Evolutionary conservation across 331 rosid genomes (phyloP), one percentile per base, ranked within the genome.

Genomic region (Telfairia occidentalis): DNA sequence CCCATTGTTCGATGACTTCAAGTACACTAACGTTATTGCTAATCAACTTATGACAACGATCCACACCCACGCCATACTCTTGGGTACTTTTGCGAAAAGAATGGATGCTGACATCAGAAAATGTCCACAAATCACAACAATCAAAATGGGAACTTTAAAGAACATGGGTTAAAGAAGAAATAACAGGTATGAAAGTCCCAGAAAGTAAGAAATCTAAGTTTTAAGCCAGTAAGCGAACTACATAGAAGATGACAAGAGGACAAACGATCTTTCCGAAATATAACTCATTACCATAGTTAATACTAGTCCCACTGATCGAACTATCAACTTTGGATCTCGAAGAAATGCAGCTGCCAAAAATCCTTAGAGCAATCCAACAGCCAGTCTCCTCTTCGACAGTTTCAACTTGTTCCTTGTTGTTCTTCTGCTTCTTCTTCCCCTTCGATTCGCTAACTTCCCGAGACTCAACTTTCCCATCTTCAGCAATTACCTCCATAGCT

Each of bases 261-360:
- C 28, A 76, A 42, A 80, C 70, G 35, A 7, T 77, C 10, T 54
- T 60, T 18, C 55, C 24, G 65, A 67, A 74, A 70, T 79, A 69
- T 11, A 82, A 76, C 55, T 74, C 54, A 81, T 82, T 92, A 96
- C 99, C 99, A 81, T 82, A 87, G 85, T 86, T 90, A 85, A 91
- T 75, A 78, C 93, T 89, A 82, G 87, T 80, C 69, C 97, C 96
- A 78, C 96, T 96, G 30, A 83, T 82, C 50, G 99, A 90, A 85
- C 82, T 90, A 82, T 96, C 97, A 76, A 96, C 97, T 86, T 95
- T 96, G 89, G 99, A 92, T 96, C 97, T 92, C 78, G 99, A 96
- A 85, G 96, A 90, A 85, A 92, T 92, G 96, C 99, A 95, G 96
- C 96, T 86, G 4, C 96, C 89, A 82, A 95, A 74, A 58, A 89